These are phyloP conservation scores for Pyrus hybrid DNA, from an alignment of 331 rosid species.

Conservation along the genomic window DNA sequence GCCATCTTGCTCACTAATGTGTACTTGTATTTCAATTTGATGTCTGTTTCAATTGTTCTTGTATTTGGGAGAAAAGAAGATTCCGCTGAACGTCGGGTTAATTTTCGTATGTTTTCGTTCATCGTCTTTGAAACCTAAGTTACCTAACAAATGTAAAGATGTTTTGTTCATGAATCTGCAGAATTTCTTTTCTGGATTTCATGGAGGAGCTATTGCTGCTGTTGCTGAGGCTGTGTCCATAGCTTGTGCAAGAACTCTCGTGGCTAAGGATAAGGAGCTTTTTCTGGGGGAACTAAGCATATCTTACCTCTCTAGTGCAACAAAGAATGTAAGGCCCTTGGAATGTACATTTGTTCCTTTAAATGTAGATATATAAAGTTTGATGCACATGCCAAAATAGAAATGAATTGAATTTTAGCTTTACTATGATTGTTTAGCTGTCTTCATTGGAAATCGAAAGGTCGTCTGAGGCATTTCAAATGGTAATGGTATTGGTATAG, in stretches of 20 bases:
- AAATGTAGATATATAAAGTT: not conserved
- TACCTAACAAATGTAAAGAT: not conserved
- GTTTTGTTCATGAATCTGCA: constrained; percentile 29
- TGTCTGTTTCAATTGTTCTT: not conserved
- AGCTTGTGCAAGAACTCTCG: constrained; percentile 77
- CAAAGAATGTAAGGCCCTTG: constrained; percentile 43
- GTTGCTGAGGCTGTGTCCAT: constrained; percentile 47
- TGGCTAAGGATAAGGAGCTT: constrained; percentile 49
- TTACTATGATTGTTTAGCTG: not conserved
- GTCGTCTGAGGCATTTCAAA: not conserved
- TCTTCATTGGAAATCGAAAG: not conserved
- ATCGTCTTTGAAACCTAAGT: too few species aligned
- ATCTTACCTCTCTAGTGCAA: constrained; percentile 69
- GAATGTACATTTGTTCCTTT: not conserved
- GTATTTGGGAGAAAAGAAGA: not conserved
- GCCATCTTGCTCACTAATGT: not conserved
- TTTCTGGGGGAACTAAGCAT: constrained; percentile 76
- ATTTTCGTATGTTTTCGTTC: not conserved
- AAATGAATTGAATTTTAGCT: not conserved
- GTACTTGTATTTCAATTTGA: not conserved
- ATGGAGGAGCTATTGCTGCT: constrained; percentile 76
- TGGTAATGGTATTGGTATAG: not conserved
- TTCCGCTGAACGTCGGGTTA: not conserved
- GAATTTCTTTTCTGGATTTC: constrained; percentile 48
- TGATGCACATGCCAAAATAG: not conserved